A percentile compares a stretch with the other conserved stretches of the same genome.
These are phyloP conservation scores for Suhomyces yuchorum DNA, from an alignment of 1,139 yeast genomes.

Conservation along the genomic window DNA sequence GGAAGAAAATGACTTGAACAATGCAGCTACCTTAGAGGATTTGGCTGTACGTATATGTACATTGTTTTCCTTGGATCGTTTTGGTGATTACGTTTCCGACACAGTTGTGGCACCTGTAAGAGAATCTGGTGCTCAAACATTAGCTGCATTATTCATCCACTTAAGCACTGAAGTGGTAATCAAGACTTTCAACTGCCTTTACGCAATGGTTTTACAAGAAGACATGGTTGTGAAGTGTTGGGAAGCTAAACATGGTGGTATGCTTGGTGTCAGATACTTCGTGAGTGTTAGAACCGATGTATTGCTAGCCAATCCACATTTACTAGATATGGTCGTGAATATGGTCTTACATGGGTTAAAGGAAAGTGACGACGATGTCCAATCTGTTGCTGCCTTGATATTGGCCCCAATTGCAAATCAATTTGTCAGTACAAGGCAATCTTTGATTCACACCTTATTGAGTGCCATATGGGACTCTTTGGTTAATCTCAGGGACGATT, in stretches of 20 bases:
- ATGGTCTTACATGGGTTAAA: constrained; percentile 87
- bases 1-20: constrained; percentile 65
- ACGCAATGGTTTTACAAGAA: constrained; percentile 73
- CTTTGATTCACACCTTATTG: constrained; percentile 64
- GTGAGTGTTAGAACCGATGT: constrained; percentile 88
- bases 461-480: constrained; percentile 87
- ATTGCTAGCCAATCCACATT: constrained; percentile 55
- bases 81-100: constrained; percentile 96
- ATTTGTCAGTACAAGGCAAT: constrained; percentile 67
- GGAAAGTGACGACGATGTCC: constrained; percentile 92
- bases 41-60: constrained; percentile 84
- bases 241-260: constrained; percentile 99
- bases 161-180: constrained; percentile 55
- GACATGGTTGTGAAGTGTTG: constrained; percentile 55
- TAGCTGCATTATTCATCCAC: constrained; percentile 85
- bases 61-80: constrained; percentile 87
- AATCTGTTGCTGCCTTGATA: constrained; percentile 94
- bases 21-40: constrained; percentile 78
- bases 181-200: constrained; percentile 66
- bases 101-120: constrained; percentile 98
- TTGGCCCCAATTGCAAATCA: constrained; percentile 86
- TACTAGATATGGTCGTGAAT: constrained; percentile 71
- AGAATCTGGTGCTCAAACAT: constrained; percentile 93
- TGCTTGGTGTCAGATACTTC: constrained; percentile 88
- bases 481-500: constrained; percentile 82